phyloP scores from a whole-genome alignment of 2,329 filamentous ascomycete species.

The Alternaria conjuncta region DNA sequence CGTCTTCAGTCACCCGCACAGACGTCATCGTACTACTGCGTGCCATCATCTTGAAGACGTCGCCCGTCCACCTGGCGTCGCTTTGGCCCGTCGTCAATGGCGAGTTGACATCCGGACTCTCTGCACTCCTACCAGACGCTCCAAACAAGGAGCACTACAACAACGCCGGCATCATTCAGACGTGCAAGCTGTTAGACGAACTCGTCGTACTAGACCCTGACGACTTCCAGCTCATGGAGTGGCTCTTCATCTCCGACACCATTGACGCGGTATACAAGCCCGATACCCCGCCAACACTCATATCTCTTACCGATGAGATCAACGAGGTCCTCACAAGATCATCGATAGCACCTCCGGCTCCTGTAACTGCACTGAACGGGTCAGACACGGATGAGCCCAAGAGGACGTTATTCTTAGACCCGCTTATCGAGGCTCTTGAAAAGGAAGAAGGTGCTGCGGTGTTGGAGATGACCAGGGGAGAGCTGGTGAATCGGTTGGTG shows the following conservation, averaged over 20 bases:
- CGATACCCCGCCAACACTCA: constrained; percentile 67
- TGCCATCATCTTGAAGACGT: constrained; percentile 79
- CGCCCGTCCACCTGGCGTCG: constrained; percentile 77
- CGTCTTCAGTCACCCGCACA: constrained; percentile 85
- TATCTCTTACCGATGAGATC: constrained; percentile 81
- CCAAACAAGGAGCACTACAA: constrained; percentile 77
- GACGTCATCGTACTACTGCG: constrained; percentile 90
- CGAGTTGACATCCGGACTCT: constrained; percentile 81
- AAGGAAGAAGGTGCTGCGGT: constrained; percentile 52
- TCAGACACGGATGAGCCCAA: constrained; percentile 24
- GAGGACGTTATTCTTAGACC: constrained; percentile 53
- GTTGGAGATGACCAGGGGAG: constrained; percentile 61
- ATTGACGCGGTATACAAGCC: constrained; percentile 93
- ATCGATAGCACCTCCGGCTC: constrained; percentile 4
- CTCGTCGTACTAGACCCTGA: constrained; percentile 87
- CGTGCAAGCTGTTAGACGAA: constrained; percentile 90
- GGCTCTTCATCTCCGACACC: constrained; percentile 96
- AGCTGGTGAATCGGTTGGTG: constrained; percentile 77
- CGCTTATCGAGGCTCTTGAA: constrained; percentile 43
- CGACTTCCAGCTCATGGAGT: constrained; percentile 97
- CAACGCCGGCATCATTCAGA: constrained; percentile 80
- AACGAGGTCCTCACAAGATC: constrained; percentile 69
- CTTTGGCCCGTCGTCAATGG: constrained; percentile 91
- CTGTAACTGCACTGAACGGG: background rate
- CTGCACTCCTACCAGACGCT: constrained; percentile 73